A percentile compares a stretch with the other conserved stretches of the same genome.
phyloP scores from a whole-genome alignment of 2,329 filamentous ascomycete genomes.

The Albifimbria verrucaria region DNA sequence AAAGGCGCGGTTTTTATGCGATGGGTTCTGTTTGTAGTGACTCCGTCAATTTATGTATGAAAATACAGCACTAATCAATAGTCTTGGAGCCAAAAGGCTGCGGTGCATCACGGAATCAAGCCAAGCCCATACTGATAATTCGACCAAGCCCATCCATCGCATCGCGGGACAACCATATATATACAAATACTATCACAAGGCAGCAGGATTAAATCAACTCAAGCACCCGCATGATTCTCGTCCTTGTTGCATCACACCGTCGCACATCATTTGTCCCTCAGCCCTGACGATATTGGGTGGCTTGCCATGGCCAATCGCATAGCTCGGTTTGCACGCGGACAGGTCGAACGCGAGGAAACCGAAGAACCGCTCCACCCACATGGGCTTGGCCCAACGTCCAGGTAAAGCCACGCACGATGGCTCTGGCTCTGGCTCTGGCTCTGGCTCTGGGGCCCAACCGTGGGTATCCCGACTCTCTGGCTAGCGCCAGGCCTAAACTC shows the following conservation, averaged over 20 bases:
- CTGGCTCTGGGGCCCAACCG: too few relatives aligned
- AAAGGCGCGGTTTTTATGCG: too few relatives aligned
- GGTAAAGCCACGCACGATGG: background rate
- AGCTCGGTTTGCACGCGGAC: background rate
- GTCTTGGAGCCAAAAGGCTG: too few relatives aligned
- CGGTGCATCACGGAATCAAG: too few relatives aligned
- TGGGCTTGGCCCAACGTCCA: conserved; percentile 8
- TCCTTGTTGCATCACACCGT: background rate
- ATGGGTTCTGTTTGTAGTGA: too few relatives aligned
- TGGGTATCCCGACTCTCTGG: too few relatives aligned
- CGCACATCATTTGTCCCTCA: conserved; percentile 5
- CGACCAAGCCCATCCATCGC: background rate
- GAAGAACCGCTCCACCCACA: conserved; percentile 9
- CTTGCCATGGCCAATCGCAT: conserved; percentile 15
- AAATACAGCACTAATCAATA: too few relatives aligned
- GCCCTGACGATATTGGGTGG: conserved; percentile 5
- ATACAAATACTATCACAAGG: background rate
- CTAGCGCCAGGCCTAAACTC: too few relatives aligned
- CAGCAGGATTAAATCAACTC: background rate
- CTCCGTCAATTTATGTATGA: too few relatives aligned
- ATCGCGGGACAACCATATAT: background rate
- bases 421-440: background rate
- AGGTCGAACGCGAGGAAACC: conserved; percentile 16
- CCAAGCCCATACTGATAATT: too few relatives aligned
- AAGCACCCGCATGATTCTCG: background rate